Base-by-base conservation (phyloP, 192 early-diverging fungal genomes). In the Allomyces macrogynus region DNA sequence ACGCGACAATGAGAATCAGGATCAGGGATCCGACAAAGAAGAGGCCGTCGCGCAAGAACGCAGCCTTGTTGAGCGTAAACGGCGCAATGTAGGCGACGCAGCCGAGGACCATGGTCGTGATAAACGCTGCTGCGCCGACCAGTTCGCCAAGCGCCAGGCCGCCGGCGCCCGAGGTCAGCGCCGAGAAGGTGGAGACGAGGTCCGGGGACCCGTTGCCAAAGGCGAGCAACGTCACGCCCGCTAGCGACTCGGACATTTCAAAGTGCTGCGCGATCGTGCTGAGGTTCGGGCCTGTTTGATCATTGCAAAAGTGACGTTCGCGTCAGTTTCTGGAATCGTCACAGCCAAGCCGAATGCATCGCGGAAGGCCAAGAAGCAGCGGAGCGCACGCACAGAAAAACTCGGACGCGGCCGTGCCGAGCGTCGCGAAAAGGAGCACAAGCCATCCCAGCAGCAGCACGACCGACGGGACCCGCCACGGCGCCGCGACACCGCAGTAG, bases 121-220 rank as follows among this genome's bases (percentile, higher is more conserved):
- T 87, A 72, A 93, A 97, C 43, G 84, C 77, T 0, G 74, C 86
- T 24, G 87, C 87, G 62, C 92, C 94, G 24, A 94, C 79, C 22
- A 97, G 80, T 70, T 95, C 91, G 22, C 95, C 92, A 20, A 97
- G 74, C 4, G 92, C 93, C 49, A 95, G 68, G 0, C 85, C 86
- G 24, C 85, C 86, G 61, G 84, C 81, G 24, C 81, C 80, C 7
- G 83, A 78, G 11, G 78, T 70, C 66, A 89, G 81, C 8, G 88
- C 86, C 43, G 82, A 89, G 54, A 88, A 93, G 0, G 93, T 94
- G 57, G 89, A 84, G 65, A 93, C 89, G 24, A 97, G 69, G 69
- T 97, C 95, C 0, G 91, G 91, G 5, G 88, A 87, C 23, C 91
- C 94, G 72, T 97, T 97, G 14, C 92, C 92, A 23, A 88, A 77